These are phyloP conservation scores for Coccinonectria pachysandricola DNA, from an alignment of 2,329 filamentous ascomycete species.

Conservation along the genomic window DNA sequence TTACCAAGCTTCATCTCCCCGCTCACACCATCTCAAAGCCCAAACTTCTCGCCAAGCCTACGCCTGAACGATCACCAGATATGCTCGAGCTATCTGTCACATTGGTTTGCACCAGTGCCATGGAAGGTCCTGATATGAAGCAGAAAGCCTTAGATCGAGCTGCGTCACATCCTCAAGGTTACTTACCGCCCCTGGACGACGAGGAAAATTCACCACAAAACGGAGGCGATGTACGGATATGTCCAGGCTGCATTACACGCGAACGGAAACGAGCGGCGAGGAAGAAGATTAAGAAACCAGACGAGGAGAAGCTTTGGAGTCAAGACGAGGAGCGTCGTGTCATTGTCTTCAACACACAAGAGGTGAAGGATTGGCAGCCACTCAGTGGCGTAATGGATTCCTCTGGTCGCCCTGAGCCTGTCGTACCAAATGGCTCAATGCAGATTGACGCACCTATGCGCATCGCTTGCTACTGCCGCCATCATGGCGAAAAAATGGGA, in stretches of 20 bases:
- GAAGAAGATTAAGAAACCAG: conserved; percentile 87
- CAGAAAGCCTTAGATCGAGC: conserved; percentile 56
- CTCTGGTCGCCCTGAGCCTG: conserved; percentile 34
- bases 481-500: conserved; percentile 86
- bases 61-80: conserved; percentile 55
- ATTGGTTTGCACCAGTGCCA: conserved; percentile 86
- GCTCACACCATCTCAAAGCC: conserved; percentile 89
- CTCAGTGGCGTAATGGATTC: conserved; percentile 39
- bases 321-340: conserved; percentile 71
- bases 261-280: conserved; percentile 84
- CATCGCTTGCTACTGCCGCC: conserved; percentile 92
- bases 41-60: conserved; percentile 71
- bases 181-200: conserved; percentile 33
- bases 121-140: conserved; percentile 59
- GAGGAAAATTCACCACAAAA: conserved; percentile 67
- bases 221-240: conserved; percentile 91
- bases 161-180: conserved; percentile 28
- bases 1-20: conserved; percentile 76
- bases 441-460: conserved; percentile 85
- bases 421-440: conserved; percentile 49
- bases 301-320: conserved; percentile 83
- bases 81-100: conserved; percentile 70
- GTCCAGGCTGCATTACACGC: conserved; percentile 78
- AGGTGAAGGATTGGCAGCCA: conserved; percentile 74
- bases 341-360: conserved; percentile 83